Conservation (phyloP, 805 yeast genomes). For the Candida chilensis region DNA sequence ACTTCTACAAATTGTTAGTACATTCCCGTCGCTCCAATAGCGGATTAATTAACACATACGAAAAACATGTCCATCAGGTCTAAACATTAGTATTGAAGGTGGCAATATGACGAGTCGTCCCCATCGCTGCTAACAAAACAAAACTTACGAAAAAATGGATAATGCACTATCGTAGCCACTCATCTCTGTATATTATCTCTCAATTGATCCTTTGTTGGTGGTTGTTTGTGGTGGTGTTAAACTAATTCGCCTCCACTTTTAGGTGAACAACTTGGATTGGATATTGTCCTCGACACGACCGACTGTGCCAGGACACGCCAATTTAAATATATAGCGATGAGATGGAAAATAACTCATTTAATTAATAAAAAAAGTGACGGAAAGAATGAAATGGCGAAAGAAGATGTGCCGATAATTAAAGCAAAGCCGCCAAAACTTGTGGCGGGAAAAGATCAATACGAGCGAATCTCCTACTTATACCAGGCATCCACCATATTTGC, state of each 20-base stretch:
- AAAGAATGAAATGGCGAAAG: too few species aligned
- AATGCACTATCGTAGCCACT: conserved; percentile 99
- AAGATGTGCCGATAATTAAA: too few species aligned
- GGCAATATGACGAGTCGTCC: conserved; percentile 1
- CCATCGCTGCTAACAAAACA: not conserved
- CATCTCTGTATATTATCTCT: too few species aligned
- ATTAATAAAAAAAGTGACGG: too few species aligned
- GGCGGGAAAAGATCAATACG: conserved; percentile 50
- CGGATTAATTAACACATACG: conserved; percentile 36
- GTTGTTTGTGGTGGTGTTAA: too few species aligned
- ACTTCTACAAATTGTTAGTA: conserved; percentile 52
- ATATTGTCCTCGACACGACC: too few species aligned
- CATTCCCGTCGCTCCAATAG: not conserved
- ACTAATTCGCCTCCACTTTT: too few species aligned
- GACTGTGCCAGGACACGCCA: too few species aligned
- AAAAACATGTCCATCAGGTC: conserved; percentile 98
- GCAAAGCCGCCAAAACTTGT: conserved; percentile 23
- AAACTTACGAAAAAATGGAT: conserved; percentile 85
- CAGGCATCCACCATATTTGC: conserved; percentile 40
- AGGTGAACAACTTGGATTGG: too few species aligned
- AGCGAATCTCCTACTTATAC: conserved; percentile 48
- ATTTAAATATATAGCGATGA: too few species aligned
- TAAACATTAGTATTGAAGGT: conserved; percentile 26
- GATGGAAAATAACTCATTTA: too few species aligned
- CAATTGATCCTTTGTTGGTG: too few species aligned